phyloP scores from a whole-genome alignment of 1,284 basidiomycete genomes.

The Tilletia walkeri region DNA sequence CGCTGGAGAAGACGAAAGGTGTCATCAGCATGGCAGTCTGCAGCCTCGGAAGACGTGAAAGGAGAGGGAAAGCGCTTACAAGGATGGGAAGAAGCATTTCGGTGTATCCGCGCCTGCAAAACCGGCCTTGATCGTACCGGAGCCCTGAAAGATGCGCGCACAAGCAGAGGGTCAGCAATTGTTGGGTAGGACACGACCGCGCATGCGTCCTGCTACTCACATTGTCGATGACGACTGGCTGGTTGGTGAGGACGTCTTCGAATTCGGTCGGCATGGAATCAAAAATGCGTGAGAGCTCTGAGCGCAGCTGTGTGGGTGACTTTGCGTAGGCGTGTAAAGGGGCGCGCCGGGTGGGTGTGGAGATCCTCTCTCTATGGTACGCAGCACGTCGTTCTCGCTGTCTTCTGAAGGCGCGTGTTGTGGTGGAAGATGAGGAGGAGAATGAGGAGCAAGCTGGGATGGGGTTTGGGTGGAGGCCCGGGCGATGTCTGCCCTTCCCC shows the following conservation, averaged over 20 bases:
- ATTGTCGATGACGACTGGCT: conserved; percentile 56
- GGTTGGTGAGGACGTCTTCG: conserved; percentile 55
- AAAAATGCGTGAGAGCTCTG: not conserved
- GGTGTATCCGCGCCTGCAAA: conserved; percentile 54
- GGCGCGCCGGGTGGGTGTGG: not conserved
- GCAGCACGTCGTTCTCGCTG: not conserved
- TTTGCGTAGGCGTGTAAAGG: not conserved
- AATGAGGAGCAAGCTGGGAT: not conserved
- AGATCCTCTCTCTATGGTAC: not conserved
- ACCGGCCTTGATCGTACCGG: conserved; percentile 54
- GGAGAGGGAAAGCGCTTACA: conserved; percentile 20
- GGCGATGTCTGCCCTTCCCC: not conserved
- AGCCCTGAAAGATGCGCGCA: conserved; percentile 31
- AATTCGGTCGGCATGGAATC: conserved; percentile 40
- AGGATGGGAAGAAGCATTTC: conserved; percentile 54
- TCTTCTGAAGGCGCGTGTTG: not conserved
- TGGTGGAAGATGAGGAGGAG: not conserved
- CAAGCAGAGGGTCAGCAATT: not conserved
- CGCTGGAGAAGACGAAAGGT: conserved; percentile 20
- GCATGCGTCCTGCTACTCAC: conserved; percentile 18
- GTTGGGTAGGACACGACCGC: conserved; percentile 15
- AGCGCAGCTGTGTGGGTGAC: not conserved
- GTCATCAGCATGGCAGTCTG: not conserved
- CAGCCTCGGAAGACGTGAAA: not conserved
- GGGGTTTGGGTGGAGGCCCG: not conserved